phyloP scores from a whole-genome alignment of 2,329 filamentous ascomycete genomes.

The Purpureocillium lavendulum region DNA sequence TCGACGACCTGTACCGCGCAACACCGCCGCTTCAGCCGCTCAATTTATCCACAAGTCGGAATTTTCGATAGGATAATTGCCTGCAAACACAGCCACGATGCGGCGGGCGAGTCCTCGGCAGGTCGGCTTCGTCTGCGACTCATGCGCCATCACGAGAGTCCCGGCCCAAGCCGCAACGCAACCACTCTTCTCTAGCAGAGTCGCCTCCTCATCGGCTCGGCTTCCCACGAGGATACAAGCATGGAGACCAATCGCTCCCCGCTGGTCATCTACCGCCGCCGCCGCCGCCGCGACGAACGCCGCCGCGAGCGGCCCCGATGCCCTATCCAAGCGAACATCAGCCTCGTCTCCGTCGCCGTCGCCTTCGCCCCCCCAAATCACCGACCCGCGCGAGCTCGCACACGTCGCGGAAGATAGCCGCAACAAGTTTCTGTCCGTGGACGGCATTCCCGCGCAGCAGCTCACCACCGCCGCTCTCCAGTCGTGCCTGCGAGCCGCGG shows the following conservation, averaged over 20 bases:
- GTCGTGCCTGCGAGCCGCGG: conserved; percentile 35
- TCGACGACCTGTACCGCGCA: too few relatives aligned
- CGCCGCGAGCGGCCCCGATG: conserved; percentile 2
- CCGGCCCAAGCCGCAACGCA: conserved; percentile 14
- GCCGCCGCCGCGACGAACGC: neutral
- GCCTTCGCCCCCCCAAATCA: conserved; percentile 11
- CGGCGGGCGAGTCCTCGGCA: conserved; percentile 23
- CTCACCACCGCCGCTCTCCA: conserved; percentile 35
- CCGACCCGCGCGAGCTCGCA: conserved; percentile 30
- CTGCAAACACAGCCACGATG: conserved; percentile 17
- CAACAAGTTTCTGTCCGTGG: conserved; percentile 33
- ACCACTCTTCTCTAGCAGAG: conserved; percentile 13
- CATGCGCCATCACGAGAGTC: conserved; percentile 28
- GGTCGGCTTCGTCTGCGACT: conserved; percentile 32
- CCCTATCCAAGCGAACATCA: conserved; percentile 8
- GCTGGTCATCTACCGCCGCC: conserved; percentile 19
- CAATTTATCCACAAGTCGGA: too few relatives aligned
- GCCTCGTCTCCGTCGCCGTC: conserved; percentile 10
- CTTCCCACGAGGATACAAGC: conserved; percentile 3
- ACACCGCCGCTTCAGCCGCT: too few relatives aligned
- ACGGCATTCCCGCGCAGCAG: conserved; percentile 35
- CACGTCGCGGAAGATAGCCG: conserved; percentile 32
- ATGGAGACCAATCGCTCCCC: conserved; percentile 7
- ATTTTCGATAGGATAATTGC: too few relatives aligned
- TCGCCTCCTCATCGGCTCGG: conserved; percentile 10